A percentile compares a stretch with the other conserved stretches of the same genome.
Evolutionary conservation across 148 eudicot species (phyloP).

Genomic region (Rhododendron ferrugineum): DNA sequence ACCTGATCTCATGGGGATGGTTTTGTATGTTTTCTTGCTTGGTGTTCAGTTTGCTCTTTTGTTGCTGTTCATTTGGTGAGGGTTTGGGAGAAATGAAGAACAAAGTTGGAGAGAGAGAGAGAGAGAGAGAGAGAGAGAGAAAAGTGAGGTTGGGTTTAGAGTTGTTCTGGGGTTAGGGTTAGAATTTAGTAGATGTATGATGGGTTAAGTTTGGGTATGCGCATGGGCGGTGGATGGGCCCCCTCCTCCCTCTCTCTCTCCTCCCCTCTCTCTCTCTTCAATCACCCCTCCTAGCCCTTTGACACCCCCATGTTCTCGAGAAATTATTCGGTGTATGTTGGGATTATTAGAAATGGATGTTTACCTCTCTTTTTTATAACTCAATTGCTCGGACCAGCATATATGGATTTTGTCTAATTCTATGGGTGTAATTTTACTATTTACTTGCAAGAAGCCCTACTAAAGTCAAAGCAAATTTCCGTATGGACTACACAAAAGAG

Average conservation of each 20-base stretch:
- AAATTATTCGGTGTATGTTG: neutral
- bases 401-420: too few species aligned
- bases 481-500: too few species aligned
- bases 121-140: conserved; percentile 17
- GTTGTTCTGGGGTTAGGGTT: conserved; percentile 38
- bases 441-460: too few species aligned
- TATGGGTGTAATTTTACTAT: neutral
- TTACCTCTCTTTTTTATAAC: neutral
- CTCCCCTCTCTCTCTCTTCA: neutral
- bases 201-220: conserved; percentile 20
- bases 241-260: conserved; percentile 9
- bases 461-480: too few species aligned
- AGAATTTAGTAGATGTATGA: conserved; percentile 9
- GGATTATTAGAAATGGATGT: neutral
- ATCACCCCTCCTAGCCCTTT: neutral
- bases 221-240: conserved; percentile 34
- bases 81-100: conserved; percentile 9
- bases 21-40: neutral
- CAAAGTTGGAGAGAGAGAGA: conserved; percentile 6
- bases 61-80: conserved; percentile 20
- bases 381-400: neutral
- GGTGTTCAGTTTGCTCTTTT: neutral
- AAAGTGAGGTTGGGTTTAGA: neutral
- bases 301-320: conserved; percentile 6
- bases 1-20: neutral